These are phyloP conservation scores for Daedaleopsis sinensis DNA, from an alignment of 768 basidiomycete genomes.

Conservation along the genomic window DNA sequence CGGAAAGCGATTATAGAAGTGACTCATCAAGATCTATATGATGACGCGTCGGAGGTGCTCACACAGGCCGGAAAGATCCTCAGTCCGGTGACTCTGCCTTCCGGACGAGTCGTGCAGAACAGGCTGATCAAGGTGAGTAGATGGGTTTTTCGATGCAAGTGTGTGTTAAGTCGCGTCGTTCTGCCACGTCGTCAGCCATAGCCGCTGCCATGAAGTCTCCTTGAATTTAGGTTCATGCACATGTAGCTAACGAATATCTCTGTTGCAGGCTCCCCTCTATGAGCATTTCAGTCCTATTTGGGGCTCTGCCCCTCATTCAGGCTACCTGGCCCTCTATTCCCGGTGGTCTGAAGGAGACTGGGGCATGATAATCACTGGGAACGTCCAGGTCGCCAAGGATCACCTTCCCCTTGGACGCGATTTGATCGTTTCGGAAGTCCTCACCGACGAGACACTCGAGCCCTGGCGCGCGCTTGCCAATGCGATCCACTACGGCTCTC, in stretches of 20 bases:
- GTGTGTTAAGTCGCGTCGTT: not conserved
- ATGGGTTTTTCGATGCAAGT: not conserved
- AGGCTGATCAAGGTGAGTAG: slow-evolving; percentile 49
- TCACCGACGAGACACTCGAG: slow-evolving; percentile 45
- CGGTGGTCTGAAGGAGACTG: slow-evolving; percentile 77
- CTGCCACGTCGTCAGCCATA: not conserved
- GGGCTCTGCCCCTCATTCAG: slow-evolving; percentile 73
- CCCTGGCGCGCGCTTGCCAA: slow-evolving; percentile 56
- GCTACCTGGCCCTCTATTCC: slow-evolving; percentile 67
- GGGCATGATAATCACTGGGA: slow-evolving; percentile 91
- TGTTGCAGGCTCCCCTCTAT: slow-evolving; percentile 80
- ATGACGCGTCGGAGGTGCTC: slow-evolving; percentile 1
- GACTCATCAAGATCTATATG: not conserved
- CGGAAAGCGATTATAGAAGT: not conserved
- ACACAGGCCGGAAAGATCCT: slow-evolving; percentile 15
- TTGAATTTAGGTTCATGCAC: not conserved
- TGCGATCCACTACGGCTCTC: slow-evolving; percentile 47
- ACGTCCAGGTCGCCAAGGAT: slow-evolving; percentile 64
- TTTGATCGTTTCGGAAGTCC: slow-evolving; percentile 53
- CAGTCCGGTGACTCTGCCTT: slow-evolving; percentile 22
- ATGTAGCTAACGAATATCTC: not conserved
- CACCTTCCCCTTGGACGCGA: slow-evolving; percentile 79
- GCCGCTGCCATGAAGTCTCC: not conserved
- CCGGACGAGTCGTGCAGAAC: slow-evolving; percentile 38
- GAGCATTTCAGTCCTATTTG: slow-evolving; percentile 71